Percentiles rank a stretch among this genome's conserved stretches.
Evolutionary conservation across 192 early-diverging fungal species (phyloP).

Genomic region (Chytriomyces sp.): DNA sequence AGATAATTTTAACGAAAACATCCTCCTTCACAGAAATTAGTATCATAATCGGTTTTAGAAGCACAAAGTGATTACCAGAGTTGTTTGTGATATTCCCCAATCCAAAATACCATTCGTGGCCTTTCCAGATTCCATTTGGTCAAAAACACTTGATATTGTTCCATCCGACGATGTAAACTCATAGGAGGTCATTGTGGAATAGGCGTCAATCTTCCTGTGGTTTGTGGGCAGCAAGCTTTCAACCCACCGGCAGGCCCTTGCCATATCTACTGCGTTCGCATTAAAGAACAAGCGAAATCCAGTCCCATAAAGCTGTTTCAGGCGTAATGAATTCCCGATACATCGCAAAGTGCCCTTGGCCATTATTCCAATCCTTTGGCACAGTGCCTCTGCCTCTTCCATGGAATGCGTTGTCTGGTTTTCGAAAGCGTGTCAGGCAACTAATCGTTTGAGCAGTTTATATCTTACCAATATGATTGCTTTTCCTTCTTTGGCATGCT

Average conservation of each 20-base stretch:
- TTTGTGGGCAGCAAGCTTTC: conserved; percentile 48
- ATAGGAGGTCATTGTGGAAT: conserved; percentile 59
- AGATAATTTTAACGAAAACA: conserved; percentile 30
- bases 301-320: conserved; percentile 73
- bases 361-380: conserved; percentile 77
- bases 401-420: conserved; percentile 68
- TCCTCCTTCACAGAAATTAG: too few species aligned
- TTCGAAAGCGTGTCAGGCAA: background rate
- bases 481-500: conserved; percentile 54
- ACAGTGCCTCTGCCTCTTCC: conserved; percentile 82
- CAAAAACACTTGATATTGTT: conserved; percentile 59
- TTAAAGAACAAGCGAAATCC: conserved; percentile 68
- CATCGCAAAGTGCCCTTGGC: conserved; percentile 74
- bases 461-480: conserved; percentile 59
- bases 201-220: conserved; percentile 50
- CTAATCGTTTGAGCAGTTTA: conserved; percentile 46
- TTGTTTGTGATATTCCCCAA: conserved; percentile 72
- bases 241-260: conserved; percentile 30
- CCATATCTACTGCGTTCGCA: conserved; percentile 46
- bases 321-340: conserved; percentile 60
- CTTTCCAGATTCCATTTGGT: conserved; percentile 60
- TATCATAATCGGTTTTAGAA: too few species aligned
- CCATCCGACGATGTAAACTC: conserved; percentile 57
- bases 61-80: too few species aligned
- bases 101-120: conserved; percentile 63